Evolutionary conservation across 192 early-diverging fungal species (phyloP), one percentile per base, ranked within the genome.

Genomic region (Backusella tarrabulga): DNA sequence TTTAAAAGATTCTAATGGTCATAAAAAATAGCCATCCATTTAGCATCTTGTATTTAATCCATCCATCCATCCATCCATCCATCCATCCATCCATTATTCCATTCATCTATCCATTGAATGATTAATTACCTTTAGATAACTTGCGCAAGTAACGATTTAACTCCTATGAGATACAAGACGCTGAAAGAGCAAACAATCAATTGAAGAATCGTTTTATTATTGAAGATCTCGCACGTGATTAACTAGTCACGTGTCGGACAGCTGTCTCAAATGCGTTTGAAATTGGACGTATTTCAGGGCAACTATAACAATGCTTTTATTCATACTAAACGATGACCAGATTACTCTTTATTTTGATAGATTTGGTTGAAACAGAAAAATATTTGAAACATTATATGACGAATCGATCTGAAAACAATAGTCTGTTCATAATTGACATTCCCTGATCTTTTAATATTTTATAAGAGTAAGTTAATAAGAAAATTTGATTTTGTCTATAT

Each of bases 101-200:
- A 19, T n/a, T 44, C 36, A 63, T 75, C 44, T 68, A 76, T 71
- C 21, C 9, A 34, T 52, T 1, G 17, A 75, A 17, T 17, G 8
- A 63, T 68, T 29, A 36, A 35, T 34, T 68, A 68, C 67, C 67
- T 68, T 34, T 35, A 32, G 35, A 68, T 46, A 50, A 72, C 44
- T 68, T 75, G 74, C 74, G 74, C 52, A 75, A 75, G 74, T 75
- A 75, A 75, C 74, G 74, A 72, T 75, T 75, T 75, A 75, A 75
- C 74, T 75, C 74, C 63, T 75, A 17, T 67, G 74, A 75, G 74
- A 75, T 75, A 75, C 74, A 54, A 75, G 52, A 75, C 74, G 74
- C 74, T 75, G 56, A 63, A 63, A 63, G 56, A 63, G 56, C 56
- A 26, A 29, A 12, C 21, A 26, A 63, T 63, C 56, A 63, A 63